A percentile compares a stretch with the other conserved stretches of the same genome.
These are phyloP conservation scores for Pleurotus citrinopileatus DNA, from an alignment of 768 basidiomycete species.

Conservation along the genomic window DNA sequence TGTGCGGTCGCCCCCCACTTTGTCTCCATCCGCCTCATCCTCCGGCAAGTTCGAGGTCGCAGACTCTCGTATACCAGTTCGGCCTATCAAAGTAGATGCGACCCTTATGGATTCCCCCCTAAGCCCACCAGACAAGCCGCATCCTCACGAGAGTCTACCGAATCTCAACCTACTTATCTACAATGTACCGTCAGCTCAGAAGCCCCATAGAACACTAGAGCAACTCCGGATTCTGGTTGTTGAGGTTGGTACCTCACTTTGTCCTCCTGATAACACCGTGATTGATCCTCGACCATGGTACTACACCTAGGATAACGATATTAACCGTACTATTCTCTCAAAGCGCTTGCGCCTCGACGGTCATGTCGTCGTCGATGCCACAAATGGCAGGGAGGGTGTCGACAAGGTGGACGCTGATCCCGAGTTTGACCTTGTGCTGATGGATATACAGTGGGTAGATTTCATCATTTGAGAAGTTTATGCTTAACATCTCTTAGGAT, in stretches of 20 bases:
- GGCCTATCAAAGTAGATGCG: slow-evolving; percentile 34
- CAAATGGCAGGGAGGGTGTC: slow-evolving; percentile 75
- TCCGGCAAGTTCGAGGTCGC: slow-evolving; percentile 22
- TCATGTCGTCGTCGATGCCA: slow-evolving; percentile 60
- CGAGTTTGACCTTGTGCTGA: slow-evolving; percentile 70
- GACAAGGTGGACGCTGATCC: slow-evolving; percentile 55
- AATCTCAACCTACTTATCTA: not conserved
- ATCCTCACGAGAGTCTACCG: not conserved
- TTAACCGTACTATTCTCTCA: slow-evolving; percentile 68
- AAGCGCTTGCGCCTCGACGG: slow-evolving; percentile 67
- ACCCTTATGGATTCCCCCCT: slow-evolving; percentile 16
- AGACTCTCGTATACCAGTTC: slow-evolving; percentile 27
- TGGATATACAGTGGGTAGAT: slow-evolving; percentile 74
- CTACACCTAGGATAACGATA: slow-evolving; percentile 73
- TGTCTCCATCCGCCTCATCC: not conserved
- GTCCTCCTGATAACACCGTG: not conserved
- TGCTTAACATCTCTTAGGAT: slow-evolving; percentile 41
- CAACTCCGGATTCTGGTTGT: slow-evolving; percentile 58
- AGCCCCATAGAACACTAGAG: slow-evolving; percentile 8
- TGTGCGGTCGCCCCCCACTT: slow-evolving; percentile 6
- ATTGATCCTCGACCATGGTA: not conserved
- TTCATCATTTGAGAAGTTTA: not conserved
- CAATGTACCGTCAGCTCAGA: not conserved
- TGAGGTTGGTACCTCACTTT: slow-evolving; percentile 43
- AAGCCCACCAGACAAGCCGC: slow-evolving; percentile 9